These are phyloP conservation scores for Purpureocillium takamizusanense DNA, from an alignment of 2,329 filamentous ascomycete genomes.

Conservation along the genomic window DNA sequence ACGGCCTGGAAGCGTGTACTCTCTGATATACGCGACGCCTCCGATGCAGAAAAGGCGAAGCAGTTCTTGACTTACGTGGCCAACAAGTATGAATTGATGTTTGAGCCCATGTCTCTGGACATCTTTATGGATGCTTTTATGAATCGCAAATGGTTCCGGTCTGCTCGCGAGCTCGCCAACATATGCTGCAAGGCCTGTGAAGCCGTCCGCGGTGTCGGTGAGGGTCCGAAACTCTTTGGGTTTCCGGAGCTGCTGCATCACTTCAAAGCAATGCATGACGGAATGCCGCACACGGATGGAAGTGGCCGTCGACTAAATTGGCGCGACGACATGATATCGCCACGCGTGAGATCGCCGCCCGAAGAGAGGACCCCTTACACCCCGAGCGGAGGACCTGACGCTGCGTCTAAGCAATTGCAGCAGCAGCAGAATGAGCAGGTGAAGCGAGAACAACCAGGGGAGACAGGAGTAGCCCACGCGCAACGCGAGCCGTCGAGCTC, in stretches of 20 bases:
- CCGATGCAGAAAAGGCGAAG: slow-evolving; percentile 52
- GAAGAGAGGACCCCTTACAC: too few species aligned
- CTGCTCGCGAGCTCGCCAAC: too few species aligned
- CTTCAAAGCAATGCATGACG: slow-evolving; percentile 37
- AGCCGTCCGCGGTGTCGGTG: too few species aligned
- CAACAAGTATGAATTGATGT: slow-evolving; percentile 47
- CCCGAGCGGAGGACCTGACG: too few species aligned
- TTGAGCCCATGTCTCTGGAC: slow-evolving; percentile 46
- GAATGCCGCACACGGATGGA: slow-evolving; percentile 12
- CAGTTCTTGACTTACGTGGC: slow-evolving; percentile 56
- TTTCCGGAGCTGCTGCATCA: slow-evolving; percentile 52
- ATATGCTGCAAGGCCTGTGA: too few species aligned
- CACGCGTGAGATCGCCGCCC: slow-evolving; percentile 21
- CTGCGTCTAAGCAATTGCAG: too few species aligned
- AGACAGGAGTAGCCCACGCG: too few species aligned
- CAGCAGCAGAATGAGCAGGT: too few species aligned
- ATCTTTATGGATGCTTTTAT: slow-evolving; percentile 49
- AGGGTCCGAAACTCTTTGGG: slow-evolving; percentile 31
- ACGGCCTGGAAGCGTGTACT: slow-evolving; percentile 57
- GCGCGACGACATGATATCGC: slow-evolving; percentile 35
- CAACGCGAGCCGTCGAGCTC: slow-evolving; percentile 12
- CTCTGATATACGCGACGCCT: slow-evolving; percentile 51
- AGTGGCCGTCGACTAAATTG: slow-evolving; percentile 25
- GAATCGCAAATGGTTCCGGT: too few species aligned
- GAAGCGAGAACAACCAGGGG: too few species aligned